phyloP scores from a whole-genome alignment of 371 early-diverging fungal species.

The Rhizopus sp. region DNA sequence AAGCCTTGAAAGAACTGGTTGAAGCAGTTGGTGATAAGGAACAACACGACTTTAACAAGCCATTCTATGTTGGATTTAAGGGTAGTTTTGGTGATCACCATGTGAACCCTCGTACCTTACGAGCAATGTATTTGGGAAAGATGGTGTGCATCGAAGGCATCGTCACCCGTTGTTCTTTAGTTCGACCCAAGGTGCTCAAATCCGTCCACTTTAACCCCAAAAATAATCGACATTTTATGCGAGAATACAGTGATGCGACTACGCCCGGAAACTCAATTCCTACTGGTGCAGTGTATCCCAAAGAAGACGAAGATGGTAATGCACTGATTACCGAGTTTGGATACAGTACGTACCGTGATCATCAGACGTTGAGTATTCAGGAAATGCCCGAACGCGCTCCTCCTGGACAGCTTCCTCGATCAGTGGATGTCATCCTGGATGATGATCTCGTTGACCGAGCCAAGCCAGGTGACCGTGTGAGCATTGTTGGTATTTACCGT shows the following conservation, averaged over 20 bases:
- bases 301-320: conserved; percentile 92
- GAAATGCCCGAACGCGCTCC: conserved; percentile 99
- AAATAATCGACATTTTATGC: conserved; percentile 79
- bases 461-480: conserved; percentile 99
- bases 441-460: conserved; percentile 97
- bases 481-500: conserved; percentile 95
- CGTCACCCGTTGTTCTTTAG: conserved; percentile 97
- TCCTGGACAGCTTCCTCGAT: conserved; percentile 97
- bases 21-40: conserved; percentile 21
- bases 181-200: conserved; percentile 94
- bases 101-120: conserved; percentile 91
- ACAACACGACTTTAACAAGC: conserved; percentile 34
- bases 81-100: conserved; percentile 95
- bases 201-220: conserved; percentile 95
- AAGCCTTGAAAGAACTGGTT: conserved; percentile 73
- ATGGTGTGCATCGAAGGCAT: conserved; percentile 98
- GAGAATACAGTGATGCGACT: conserved; percentile 90
- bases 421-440: conserved; percentile 95
- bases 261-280: conserved; percentile 62
- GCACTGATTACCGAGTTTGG: conserved; percentile 96
- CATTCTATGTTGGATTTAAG: conserved; percentile 84
- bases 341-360: conserved; percentile 91
- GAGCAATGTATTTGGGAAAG: conserved; percentile 82
- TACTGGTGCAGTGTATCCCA: conserved; percentile 78
- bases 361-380: conserved; percentile 96